Base-by-base conservation (phyloP, 2,329 filamentous ascomycete species). In the Talaromyces sp. region DNA sequence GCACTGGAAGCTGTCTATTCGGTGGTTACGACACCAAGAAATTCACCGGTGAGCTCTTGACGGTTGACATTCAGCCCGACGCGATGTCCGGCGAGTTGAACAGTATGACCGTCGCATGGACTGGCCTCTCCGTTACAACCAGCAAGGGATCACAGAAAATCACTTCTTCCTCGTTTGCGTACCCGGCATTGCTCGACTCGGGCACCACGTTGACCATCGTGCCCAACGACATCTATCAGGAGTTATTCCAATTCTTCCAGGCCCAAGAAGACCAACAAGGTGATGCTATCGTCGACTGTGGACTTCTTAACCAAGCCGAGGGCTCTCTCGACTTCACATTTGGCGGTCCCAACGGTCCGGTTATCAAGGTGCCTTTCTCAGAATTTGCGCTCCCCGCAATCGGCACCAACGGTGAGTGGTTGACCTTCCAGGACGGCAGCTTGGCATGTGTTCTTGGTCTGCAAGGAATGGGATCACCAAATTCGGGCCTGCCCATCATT, bases 1-100 rank as follows among this genome's bases (percentile, higher is more conserved):
- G 80, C 60, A 85, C 81, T 1, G 89, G 89, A 36, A 87, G 77
- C 64, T 86, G 93, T 60, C 77, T 93, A 1, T 94, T 93, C 64
- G 89, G 89, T 39, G 89, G 88, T n/a, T 84, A 92, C 59, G 89
- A 93, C 69, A 89, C 84, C 0, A 82, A 80, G 60, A 92, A 92
- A 69, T 94, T 85, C 72, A 69, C 78, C 0, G 89, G 88, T 50
- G 71, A 81, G 2, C 77, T 92, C 33, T 78, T 80, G 46, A 82
- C 79, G 5, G 77, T 91, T 28, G 78, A 86, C 15, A 78, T 91
- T 64, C 69, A 78, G 55, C 68, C 73, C 59, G 69, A 76, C 50
- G 62, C 76, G 53, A 83, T 84, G 39, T 82, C 84, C 3, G 77
- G 78, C 58, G 78, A 79, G 64, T 70, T 80, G 68, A 80, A 60